Evolutionary conservation across 1,284 basidiomycete genomes (phyloP).

Genomic region (Cystobasidium sp.): DNA sequence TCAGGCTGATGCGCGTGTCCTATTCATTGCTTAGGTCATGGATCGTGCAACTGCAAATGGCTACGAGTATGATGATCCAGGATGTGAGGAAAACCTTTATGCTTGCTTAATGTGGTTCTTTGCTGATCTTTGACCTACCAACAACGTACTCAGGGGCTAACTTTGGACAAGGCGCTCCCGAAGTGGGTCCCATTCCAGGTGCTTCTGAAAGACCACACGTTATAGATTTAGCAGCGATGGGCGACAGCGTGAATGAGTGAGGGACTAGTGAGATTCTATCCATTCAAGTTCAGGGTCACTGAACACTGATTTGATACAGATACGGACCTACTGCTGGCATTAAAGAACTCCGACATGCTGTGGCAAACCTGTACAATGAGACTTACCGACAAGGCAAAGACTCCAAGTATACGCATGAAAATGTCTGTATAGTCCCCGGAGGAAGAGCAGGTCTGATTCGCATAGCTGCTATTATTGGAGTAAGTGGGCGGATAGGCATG

Average conservation of each 20-base stretch:
- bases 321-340: constrained; percentile 80
- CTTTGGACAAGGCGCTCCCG: constrained; percentile 67
- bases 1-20: not conserved
- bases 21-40: constrained; percentile 12
- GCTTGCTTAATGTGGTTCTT: not conserved
- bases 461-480: constrained; percentile 82
- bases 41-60: constrained; percentile 43
- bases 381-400: constrained; percentile 78
- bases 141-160: constrained; percentile 25
- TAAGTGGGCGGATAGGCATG: constrained; percentile 54
- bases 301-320: not conserved
- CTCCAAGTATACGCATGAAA: constrained; percentile 86
- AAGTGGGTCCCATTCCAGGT: constrained; percentile 77
- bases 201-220: constrained; percentile 69
- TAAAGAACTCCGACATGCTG: constrained; percentile 69
- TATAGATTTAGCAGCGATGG: constrained; percentile 64
- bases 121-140: not conserved
- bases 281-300: too few species aligned
- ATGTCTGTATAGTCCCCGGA: constrained; percentile 61
- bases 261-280: not conserved
- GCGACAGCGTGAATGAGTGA: constrained; percentile 65
- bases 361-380: constrained; percentile 83
- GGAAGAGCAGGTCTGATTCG: constrained; percentile 68
- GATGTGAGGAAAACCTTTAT: not conserved
- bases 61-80: constrained; percentile 24